Conservation (phyloP, 805 yeast genomes). For the Lachancea quebecensis region DNA sequence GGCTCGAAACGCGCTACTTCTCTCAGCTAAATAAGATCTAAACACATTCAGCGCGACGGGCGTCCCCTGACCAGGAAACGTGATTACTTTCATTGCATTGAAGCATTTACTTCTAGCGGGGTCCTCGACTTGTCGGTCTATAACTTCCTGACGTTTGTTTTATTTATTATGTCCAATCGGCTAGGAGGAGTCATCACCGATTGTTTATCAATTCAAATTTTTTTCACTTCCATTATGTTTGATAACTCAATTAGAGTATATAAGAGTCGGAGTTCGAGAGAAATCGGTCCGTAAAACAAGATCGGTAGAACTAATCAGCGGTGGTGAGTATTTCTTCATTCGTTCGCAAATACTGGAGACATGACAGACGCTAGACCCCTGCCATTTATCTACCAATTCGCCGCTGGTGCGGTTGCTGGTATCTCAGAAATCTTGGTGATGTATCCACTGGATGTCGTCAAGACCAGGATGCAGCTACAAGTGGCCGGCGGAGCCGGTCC, state of each 20-base stretch:
- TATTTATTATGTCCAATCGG: too few species aligned
- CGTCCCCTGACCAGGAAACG: conserved; percentile 34
- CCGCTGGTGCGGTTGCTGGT: conserved; percentile 93
- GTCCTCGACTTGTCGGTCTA: too few species aligned
- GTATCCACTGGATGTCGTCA: conserved; percentile 96
- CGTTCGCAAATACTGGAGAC: not conserved
- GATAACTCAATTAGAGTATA: not conserved
- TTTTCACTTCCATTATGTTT: not conserved
- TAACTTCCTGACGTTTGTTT: too few species aligned
- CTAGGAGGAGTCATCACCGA: too few species aligned
- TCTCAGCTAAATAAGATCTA: conserved; percentile 20
- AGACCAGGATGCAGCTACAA: conserved; percentile 90
- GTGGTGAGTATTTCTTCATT: too few species aligned
- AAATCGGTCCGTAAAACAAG: too few species aligned
- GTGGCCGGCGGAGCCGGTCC: conserved; percentile 37
- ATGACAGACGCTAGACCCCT: conserved; percentile 38
- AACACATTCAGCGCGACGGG: conserved; percentile 22
- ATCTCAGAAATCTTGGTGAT: conserved; percentile 90
- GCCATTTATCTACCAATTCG: conserved; percentile 88
- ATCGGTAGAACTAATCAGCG: too few species aligned
- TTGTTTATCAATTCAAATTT: not conserved
- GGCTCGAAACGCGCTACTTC: conserved; percentile 15
- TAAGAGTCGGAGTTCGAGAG: not conserved
- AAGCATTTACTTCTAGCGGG: too few species aligned
- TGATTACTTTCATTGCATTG: conserved; percentile 20